Conservation (phyloP, 805 yeast species). For the Candida montana region DNA sequence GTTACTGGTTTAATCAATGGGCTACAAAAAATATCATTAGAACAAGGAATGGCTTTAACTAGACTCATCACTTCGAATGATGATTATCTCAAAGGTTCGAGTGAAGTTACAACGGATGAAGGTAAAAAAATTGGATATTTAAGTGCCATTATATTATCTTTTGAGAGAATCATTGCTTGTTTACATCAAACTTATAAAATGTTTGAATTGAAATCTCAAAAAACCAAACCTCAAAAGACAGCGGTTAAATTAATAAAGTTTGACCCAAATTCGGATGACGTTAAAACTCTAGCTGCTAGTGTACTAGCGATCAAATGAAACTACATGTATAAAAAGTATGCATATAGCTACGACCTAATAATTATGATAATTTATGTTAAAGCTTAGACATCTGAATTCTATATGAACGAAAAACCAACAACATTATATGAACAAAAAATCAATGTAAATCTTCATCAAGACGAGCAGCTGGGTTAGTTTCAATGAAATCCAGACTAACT, state of each 20-base stretch:
- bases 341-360: background rate
- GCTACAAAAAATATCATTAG: slow-evolving; percentile 29
- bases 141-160: slow-evolving; percentile 4
- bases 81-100: background rate
- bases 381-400: background rate
- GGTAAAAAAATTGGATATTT: slow-evolving; percentile 4
- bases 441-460: slow-evolving; percentile 60
- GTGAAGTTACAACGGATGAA: background rate
- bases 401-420: background rate
- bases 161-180: slow-evolving; percentile 1
- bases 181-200: slow-evolving; percentile 11
- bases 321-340: too few relatives aligned
- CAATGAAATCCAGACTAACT: slow-evolving; percentile 90
- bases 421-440: background rate
- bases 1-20: slow-evolving; percentile 38
- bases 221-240: slow-evolving; percentile 6
- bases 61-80: background rate
- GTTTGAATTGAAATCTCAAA: slow-evolving; percentile 9
- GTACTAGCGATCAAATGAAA: too few relatives aligned
- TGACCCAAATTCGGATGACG: slow-evolving; percentile 2
- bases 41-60: slow-evolving; percentile 9
- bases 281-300: background rate
- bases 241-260: slow-evolving; percentile 2
- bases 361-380: background rate
- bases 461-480: slow-evolving; percentile 96